Evolutionary conservation across 2,329 filamentous ascomycete species (phyloP), one percentile per base, ranked within the genome.

Genomic region (Trichoderma breve): DNA sequence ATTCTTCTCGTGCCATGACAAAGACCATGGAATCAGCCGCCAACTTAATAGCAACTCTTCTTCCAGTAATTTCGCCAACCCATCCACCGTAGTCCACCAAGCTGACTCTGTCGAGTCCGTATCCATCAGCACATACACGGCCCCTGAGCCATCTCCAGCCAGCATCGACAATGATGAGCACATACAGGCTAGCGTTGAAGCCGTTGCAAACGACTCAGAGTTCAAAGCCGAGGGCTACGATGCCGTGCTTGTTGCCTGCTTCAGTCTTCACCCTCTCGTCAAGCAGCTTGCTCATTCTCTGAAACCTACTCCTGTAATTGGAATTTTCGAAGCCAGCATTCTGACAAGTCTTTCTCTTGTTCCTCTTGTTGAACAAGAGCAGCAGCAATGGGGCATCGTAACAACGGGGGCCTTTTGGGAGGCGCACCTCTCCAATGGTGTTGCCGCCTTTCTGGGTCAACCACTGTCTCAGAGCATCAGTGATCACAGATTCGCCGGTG

Each of bases 361-460:
- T 14, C 73, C 75, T 8, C 73, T 73, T 4, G 73, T 73, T n/a
- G 73, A 75, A 1, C 81, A 89, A 74, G 84, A 82, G 61, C 66
- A 61, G 21, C 57, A 21, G 15, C 12, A 70, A 62, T 98, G 96
- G 85, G 95, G 94, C 2, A 96, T 98, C 74, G 91, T 98, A 6
- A 95, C 92, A 6, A 98, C 95, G 0, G 95, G 94, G 0, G 88
- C 89, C 71, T 92, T 92, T 74, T 98, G 95, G 95, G 92, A 95
- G 77, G 80, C 84, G 0, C 90, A 96, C 43, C 84, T 98, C 14
- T 84, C 83, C 0, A 82, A 86, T 0, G 94, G 92, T 0, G 91
- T 96, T 0, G 82, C 82, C 2, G 79, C 82, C 0, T 91, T 93
- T 74, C 81, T 97, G 0, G 92, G 91, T 0, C 79, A 82, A 24